Evolutionary conservation across 2,329 filamentous ascomycete species (phyloP), one percentile per base, ranked within the genome.

Genomic region (Penicillium aurantiogriseum): DNA sequence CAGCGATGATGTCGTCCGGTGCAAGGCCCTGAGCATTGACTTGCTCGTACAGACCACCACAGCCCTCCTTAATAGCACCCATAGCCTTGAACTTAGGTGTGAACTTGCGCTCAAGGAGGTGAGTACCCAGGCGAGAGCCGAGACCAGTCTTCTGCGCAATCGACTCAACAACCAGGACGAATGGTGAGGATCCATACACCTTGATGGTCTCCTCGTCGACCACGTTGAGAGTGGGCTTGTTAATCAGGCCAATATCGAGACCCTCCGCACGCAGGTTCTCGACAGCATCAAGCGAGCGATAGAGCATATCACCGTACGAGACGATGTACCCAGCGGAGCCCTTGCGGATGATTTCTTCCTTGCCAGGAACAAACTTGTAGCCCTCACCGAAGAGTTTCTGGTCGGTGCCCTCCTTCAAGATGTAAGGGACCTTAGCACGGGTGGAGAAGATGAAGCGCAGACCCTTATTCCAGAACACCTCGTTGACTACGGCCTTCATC

Each of bases 81-180:
- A 76, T 69, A 2, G 69, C 62, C 60, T 71, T 71, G 60, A 69
- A 76, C 63, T 72, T 74, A 4, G 74, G 74, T 3, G 68, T 73
- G 15, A 76, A 64, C 19, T 71, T 69, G 48, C 74, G 68, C 60
- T 74, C 72, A 21, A 76, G 63, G 8, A 76, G 60, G 33, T 73
- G 69, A 3, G 69, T 71, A 9, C 74, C 74, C 13, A 76, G 61
- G 25, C 73, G 70, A 49, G 71, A 74, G 8, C 74, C 74, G 9
- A 76, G 65, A 36, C 73, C 72, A 5, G 74, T 76, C 71, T 76
- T 76, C 63, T 76, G 73, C 5, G 72, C 71, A 40, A 76, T 66
- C 0, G 72, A 73, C 60, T 76, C 74, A 7, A 75, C 65, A 2
- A 75, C 73, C 19, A 76, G 44, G 6, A 76, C 72, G 54, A 76